Percentiles rank a stretch among this genome's conserved stretches.
These are phyloP conservation scores for Phanerochaete sordida DNA, from an alignment of 768 basidiomycete genomes.

Conservation along the genomic window DNA sequence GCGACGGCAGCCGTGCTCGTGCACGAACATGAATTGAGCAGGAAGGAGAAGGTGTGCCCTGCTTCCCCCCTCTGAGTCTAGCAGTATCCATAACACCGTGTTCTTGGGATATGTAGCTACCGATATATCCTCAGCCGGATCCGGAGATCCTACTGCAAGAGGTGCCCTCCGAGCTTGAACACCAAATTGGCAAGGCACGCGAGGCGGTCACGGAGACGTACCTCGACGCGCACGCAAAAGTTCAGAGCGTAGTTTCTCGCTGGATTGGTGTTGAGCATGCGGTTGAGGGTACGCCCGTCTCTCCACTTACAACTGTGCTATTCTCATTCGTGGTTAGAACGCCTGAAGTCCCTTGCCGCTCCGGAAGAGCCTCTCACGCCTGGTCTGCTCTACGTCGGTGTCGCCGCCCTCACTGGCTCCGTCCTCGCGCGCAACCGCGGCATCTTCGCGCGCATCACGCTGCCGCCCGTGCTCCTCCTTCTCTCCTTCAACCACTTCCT, in stretches of 20 bases:
- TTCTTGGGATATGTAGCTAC: not conserved
- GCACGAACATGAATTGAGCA: conserved; percentile 1
- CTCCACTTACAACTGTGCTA: not conserved
- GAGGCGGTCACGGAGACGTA: conserved; percentile 55
- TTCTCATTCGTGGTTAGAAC: conserved; percentile 40
- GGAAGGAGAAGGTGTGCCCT: not conserved
- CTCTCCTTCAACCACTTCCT: conserved; percentile 80
- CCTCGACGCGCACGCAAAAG: conserved; percentile 53
- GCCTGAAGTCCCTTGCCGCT: conserved; percentile 78
- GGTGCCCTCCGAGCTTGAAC: conserved; percentile 69
- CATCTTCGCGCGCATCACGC: conserved; percentile 61
- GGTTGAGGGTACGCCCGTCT: conserved; percentile 70
- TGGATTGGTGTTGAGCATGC: conserved; percentile 87
- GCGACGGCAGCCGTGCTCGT: not conserved
- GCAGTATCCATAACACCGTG: not conserved
- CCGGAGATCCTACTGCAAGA: conserved; percentile 60
- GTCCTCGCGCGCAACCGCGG: conserved; percentile 78
- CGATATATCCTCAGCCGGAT: not conserved
- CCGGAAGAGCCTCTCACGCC: conserved; percentile 78
- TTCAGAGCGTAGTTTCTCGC: conserved; percentile 68
- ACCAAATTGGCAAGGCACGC: conserved; percentile 70
- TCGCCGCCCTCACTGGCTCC: conserved; percentile 85
- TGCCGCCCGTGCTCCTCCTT: conserved; percentile 75
- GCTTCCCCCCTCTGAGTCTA: not conserved
- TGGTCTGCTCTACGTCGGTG: conserved; percentile 85